Percentiles rank a stretch among this genome's conserved stretches.
Evolutionary conservation across 1,284 basidiomycete genomes (phyloP).

Genomic region (Neolentinus lepideus): DNA sequence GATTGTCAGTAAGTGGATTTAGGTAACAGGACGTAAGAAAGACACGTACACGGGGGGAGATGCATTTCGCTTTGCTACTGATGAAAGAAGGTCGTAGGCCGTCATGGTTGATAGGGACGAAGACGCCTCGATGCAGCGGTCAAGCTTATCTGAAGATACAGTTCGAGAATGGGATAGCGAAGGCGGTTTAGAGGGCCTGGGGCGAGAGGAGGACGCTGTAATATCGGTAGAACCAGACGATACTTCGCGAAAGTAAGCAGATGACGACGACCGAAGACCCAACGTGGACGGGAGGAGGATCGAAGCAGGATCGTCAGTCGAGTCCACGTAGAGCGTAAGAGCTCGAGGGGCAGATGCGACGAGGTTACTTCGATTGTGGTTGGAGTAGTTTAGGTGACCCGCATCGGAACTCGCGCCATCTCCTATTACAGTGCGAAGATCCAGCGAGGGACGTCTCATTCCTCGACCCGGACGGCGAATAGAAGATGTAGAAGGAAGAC

Average conservation of each 20-base stretch:
- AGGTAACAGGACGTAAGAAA: conserved; percentile 7
- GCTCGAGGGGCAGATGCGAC: conserved; percentile 64
- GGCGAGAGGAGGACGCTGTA: not conserved
- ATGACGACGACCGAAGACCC: conserved; percentile 44
- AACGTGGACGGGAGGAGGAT: conserved; percentile 65
- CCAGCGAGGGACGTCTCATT: conserved; percentile 5
- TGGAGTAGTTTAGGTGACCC: conserved; percentile 42
- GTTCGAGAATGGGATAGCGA: not conserved
- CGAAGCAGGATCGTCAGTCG: conserved; percentile 38
- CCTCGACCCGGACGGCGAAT: not conserved
- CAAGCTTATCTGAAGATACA: conserved; percentile 3
- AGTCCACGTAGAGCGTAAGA: conserved; percentile 63
- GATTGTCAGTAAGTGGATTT: not conserved
- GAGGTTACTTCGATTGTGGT: conserved; percentile 42
- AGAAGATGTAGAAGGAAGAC: conserved; percentile 10
- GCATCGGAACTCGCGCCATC: conserved; percentile 5
- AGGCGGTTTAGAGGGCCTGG: not conserved
- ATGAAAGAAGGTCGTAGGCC: conserved; percentile 8
- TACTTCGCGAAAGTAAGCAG: conserved; percentile 24
- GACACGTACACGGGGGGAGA: conserved; percentile 5
- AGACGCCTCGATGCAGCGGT: not conserved
- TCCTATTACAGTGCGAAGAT: not conserved
- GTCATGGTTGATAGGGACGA: not conserved
- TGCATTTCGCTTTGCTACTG: conserved; percentile 4
- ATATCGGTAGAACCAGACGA: not conserved